phyloP scores from a whole-genome alignment of 1,284 basidiomycete species.

The Ganoderma meredithae region DNA sequence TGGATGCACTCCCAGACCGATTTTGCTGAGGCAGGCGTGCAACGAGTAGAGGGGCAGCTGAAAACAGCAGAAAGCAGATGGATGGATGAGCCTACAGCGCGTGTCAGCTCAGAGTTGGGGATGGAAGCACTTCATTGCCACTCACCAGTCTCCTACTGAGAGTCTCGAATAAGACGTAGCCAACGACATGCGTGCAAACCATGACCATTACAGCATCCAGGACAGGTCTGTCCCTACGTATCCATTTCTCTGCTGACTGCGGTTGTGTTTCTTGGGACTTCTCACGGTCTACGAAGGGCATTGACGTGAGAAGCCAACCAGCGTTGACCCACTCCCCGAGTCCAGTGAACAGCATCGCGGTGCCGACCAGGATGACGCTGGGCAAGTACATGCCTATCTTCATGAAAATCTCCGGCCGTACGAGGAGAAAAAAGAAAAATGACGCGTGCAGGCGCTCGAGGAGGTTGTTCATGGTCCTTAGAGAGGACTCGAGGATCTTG shows the following conservation, averaged over 20 bases:
- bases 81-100: neutral
- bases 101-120: neutral
- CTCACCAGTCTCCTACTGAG: slow-evolving; percentile 44
- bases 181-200: slow-evolving; percentile 59
- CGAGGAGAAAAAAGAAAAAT: slow-evolving; percentile 93
- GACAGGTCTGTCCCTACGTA: slow-evolving; percentile 53
- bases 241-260: slow-evolving; percentile 40
- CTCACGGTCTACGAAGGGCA: slow-evolving; percentile 38
- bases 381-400: slow-evolving; percentile 92
- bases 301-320: slow-evolving; percentile 53
- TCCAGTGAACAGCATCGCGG: slow-evolving; percentile 85
- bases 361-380: slow-evolving; percentile 81
- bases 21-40: slow-evolving; percentile 30
- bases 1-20: slow-evolving; percentile 44
- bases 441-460: slow-evolving; percentile 94
- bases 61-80: slow-evolving; percentile 27
- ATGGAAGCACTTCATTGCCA: neutral
- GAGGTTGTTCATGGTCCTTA: slow-evolving; percentile 91
- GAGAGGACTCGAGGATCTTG: slow-evolving; percentile 84
- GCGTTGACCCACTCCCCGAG: slow-evolving; percentile 75
- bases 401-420: slow-evolving; percentile 79
- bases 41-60: slow-evolving; percentile 34
- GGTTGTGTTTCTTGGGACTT: slow-evolving; percentile 25
- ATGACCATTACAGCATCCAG: slow-evolving; percentile 61
- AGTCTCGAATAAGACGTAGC: slow-evolving; percentile 54